Percentiles rank a stretch among this genome's conserved stretches.
phyloP scores from a whole-genome alignment of 225 moss, liverwort and hornwort genomes.

The Marchantia paleacea region DNA sequence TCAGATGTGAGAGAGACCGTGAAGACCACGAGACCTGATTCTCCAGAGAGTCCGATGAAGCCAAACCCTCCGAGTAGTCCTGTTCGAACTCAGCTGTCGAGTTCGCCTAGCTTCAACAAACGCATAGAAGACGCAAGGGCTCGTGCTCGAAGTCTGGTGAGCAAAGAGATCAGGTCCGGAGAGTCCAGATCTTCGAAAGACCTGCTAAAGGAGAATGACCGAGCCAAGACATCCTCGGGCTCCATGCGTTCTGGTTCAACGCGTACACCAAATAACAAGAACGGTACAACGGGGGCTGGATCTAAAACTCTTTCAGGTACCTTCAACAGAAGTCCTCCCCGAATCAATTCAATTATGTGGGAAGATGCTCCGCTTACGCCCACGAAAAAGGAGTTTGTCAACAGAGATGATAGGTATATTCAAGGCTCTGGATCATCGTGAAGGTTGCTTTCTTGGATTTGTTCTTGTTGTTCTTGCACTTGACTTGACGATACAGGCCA shows the following conservation, averaged over 20 bases:
- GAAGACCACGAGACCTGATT: constrained; percentile 23
- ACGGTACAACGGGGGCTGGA: constrained; percentile 21
- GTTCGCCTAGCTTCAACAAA: constrained; percentile 39
- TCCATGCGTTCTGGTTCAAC: constrained; percentile 29
- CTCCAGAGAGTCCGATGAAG: constrained; percentile 46
- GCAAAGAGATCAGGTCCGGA: constrained; percentile 39
- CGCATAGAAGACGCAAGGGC: constrained; percentile 45
- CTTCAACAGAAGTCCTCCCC: constrained; percentile 44
- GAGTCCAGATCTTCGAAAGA: constrained; percentile 42
- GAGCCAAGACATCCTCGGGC: constrained; percentile 23
- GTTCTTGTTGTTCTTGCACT: background rate
- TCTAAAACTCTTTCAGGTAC: constrained; percentile 31
- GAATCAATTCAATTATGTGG: constrained; percentile 44
- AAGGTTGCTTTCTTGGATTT: background rate
- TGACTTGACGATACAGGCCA: background rate
- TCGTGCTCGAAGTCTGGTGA: constrained; percentile 39
- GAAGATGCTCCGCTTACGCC: constrained; percentile 37
- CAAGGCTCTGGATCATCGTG: constrained; percentile 2
- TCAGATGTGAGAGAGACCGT: constrained; percentile 26
- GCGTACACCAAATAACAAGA: constrained; percentile 26
- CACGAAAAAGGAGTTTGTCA: constrained; percentile 20
- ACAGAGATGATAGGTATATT: constrained; percentile 46
- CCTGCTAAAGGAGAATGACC: constrained; percentile 33
- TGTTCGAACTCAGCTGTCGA: constrained; percentile 27
- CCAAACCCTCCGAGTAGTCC: constrained; percentile 43